Percentiles rank a stretch among this genome's conserved stretches.
phyloP scores from a whole-genome alignment of 441 rosid genomes.

The Bruguiera hainesii region DNA sequence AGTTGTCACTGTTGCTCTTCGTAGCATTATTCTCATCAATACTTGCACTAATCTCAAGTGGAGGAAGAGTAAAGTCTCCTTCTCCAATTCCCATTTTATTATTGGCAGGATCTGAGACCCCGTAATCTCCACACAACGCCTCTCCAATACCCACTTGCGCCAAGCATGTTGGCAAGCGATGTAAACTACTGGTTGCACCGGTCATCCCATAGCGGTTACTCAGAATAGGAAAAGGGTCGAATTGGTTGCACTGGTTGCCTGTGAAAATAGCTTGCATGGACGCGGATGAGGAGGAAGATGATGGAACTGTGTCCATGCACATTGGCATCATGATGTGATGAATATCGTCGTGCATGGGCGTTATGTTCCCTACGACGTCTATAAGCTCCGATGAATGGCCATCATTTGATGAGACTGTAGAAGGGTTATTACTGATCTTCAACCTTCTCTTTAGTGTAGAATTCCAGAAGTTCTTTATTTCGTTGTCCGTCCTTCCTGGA shows the following conservation, averaged over 20 bases:
- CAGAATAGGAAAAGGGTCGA: slow-evolving; percentile 35
- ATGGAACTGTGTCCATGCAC: slow-evolving; percentile 36
- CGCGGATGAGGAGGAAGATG: slow-evolving; percentile 32
- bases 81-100: slow-evolving; percentile 9
- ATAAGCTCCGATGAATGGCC: slow-evolving; percentile 47
- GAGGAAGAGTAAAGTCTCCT: slow-evolving; percentile 54
- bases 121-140: slow-evolving; percentile 30
- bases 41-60: slow-evolving; percentile 39
- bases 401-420: slow-evolving; percentile 53
- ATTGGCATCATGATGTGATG: slow-evolving; percentile 28
- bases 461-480: slow-evolving; percentile 95
- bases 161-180: slow-evolving; percentile 25
- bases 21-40: slow-evolving; percentile 32
- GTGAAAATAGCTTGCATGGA: slow-evolving; percentile 34
- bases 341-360: slow-evolving; percentile 34
- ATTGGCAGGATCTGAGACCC: slow-evolving; percentile 16
- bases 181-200: slow-evolving; percentile 15
- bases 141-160: slow-evolving; percentile 23
- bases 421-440: slow-evolving; percentile 42
- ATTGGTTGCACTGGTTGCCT: slow-evolving; percentile 20
- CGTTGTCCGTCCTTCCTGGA: slow-evolving; percentile 95
- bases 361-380: slow-evolving; percentile 33
- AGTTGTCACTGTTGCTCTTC: slow-evolving; percentile 22
- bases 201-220: slow-evolving; percentile 25
- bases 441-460: slow-evolving; percentile 84